Evolutionary conservation across 257 asterid species (phyloP).

Genomic region (Vinca minor): DNA sequence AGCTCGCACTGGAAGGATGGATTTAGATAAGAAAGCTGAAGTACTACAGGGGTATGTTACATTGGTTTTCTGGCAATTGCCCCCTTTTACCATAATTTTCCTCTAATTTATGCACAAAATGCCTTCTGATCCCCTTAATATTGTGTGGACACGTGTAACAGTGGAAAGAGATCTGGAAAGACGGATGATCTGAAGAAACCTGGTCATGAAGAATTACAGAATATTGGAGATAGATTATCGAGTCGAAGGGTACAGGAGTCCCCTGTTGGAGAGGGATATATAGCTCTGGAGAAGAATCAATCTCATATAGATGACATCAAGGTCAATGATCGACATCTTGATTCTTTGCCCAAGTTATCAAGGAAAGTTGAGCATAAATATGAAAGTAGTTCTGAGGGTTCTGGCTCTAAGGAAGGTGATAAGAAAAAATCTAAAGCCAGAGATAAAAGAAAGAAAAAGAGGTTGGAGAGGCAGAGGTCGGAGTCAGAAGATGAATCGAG

Average conservation of each 20-base stretch:
- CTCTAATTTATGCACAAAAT: neutral
- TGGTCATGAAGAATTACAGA: conserved; percentile 30
- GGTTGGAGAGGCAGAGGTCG: conserved; percentile 36
- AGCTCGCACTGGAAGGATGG: conserved; percentile 29
- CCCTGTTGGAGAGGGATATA: conserved; percentile 28
- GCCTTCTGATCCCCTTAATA: neutral
- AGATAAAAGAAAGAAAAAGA: conserved; percentile 62
- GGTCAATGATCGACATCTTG: conserved; percentile 24
- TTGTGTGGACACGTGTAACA: conserved; percentile 22
- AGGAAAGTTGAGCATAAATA: conserved; percentile 36
- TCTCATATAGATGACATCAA: conserved; percentile 25
- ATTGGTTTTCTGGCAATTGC: neutral
- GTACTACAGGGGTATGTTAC: conserved; percentile 37
- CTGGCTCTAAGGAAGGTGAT: conserved; percentile 45
- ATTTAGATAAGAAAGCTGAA: conserved; percentile 31
- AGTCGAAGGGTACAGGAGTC: conserved; percentile 35
- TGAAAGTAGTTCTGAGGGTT: conserved; percentile 35
- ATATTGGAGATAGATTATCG: conserved; percentile 21
- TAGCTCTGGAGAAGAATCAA: conserved; percentile 31
- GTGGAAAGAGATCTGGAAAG: conserved; percentile 35
- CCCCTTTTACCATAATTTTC: neutral
- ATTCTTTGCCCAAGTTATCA: conserved; percentile 27
- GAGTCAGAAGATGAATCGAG: conserved; percentile 61
- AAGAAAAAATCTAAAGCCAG: conserved; percentile 32
- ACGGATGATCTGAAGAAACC: conserved; percentile 30